These are phyloP conservation scores for Ganoderma lingzhi DNA, from an alignment of 1,284 basidiomycete genomes.

Conservation along the genomic window DNA sequence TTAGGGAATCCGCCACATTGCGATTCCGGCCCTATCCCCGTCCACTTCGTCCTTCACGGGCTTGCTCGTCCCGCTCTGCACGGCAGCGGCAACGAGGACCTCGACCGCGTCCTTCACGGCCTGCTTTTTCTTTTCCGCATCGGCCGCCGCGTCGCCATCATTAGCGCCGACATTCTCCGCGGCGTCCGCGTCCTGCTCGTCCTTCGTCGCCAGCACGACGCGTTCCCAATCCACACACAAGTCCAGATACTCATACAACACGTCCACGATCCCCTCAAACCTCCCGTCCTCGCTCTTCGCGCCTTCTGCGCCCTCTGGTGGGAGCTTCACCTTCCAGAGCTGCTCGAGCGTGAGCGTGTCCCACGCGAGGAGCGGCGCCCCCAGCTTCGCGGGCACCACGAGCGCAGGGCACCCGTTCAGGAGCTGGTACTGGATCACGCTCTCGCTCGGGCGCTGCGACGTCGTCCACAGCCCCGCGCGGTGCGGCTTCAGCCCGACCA, in stretches of 20 bases:
- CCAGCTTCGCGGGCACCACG: slow-evolving; percentile 64
- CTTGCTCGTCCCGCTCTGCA: slow-evolving; percentile 61
- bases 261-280: slow-evolving; percentile 61
- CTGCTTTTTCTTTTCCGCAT: slow-evolving; percentile 44
- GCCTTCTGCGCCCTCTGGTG: slow-evolving; percentile 42
- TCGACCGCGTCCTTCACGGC: slow-evolving; percentile 56
- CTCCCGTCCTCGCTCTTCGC: slow-evolving; percentile 40
- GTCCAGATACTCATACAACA: slow-evolving; percentile 65
- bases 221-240: slow-evolving; percentile 70
- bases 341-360: slow-evolving; percentile 64
- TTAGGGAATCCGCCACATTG: slow-evolving; percentile 69
- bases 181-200: slow-evolving; percentile 28
- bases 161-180: slow-evolving; percentile 31
- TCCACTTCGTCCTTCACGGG: slow-evolving; percentile 65
- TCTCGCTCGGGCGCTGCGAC: slow-evolving; percentile 64
- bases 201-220: slow-evolving; percentile 42
- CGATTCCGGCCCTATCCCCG: slow-evolving; percentile 62
- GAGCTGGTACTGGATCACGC: slow-evolving; percentile 67
- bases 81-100: slow-evolving; percentile 60
- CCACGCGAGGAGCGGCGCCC: slow-evolving; percentile 69
- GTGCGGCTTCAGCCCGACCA: slow-evolving; percentile 68
- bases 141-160: slow-evolving; percentile 28
- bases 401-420: slow-evolving; percentile 68
- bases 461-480: slow-evolving; percentile 61
- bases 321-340: slow-evolving; percentile 60